Evolutionary conservation across 2,329 filamentous ascomycete genomes (phyloP), one percentile per base, ranked within the genome.

Genomic region (Allantophomopsis cytisporea): DNA sequence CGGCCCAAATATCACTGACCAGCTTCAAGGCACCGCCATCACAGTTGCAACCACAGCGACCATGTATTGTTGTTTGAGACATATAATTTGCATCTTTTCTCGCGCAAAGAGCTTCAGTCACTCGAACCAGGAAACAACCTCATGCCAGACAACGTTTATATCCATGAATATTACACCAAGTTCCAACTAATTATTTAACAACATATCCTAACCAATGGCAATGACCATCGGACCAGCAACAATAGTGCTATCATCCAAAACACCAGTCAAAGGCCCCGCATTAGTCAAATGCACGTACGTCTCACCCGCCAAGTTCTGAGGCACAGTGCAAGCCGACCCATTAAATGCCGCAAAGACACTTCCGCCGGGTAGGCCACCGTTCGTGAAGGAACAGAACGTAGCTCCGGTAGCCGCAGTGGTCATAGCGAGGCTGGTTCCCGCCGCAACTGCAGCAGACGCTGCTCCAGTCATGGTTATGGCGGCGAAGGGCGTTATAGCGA

Each of bases 221-320:
- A 79, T 60, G 39, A 73, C 68, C 62, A 76, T 68, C 36, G 74
- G 73, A 2, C 77, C 80, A 48, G 80, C 79, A 47, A 83, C 62
- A 36, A 76, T 75, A 48, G 78, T 76, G 40, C 69, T 70, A 57
- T 82, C 76, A 2, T 67, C 71, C 44, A 80, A 54, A 31, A 64
- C 56, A 30, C 70, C 72, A 16, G 59, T 61, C 21, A 65, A 52
- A 14, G 73, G 71, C 2, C 60, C 64, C 21, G 55, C 54, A 50
- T 55, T 80, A 40, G 78, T 73, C 48, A 85, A 65, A 50, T 76
- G 75, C 51, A 84, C 67, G 59, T 82, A 85, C 37, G 73, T 71
- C 46, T 82, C 64, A 36, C 80, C 80, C 7, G 66, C 63, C 34
- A 83, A 59, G 51, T 68, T 68, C 50, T 73, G 66, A 12, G 80